Percentiles rank a stretch among this genome's conserved stretches.
These are phyloP conservation scores for Alternaria gansuensis DNA, from an alignment of 2,329 filamentous ascomycete genomes.

Conservation along the genomic window DNA sequence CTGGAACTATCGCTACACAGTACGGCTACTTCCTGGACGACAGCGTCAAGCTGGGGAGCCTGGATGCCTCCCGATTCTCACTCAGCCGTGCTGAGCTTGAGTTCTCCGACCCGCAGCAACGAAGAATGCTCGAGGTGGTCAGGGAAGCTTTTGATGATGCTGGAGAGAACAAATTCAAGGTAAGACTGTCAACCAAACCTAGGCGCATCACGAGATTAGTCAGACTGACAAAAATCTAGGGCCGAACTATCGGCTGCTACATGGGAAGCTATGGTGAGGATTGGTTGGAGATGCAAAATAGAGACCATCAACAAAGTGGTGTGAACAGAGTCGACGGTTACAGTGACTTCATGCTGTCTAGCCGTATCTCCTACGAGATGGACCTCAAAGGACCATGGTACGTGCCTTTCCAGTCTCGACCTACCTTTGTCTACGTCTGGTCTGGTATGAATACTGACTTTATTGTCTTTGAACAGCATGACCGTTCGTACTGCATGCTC, in stretches of 20 bases:
- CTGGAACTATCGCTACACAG: conserved; percentile 16
- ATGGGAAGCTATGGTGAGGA: conserved; percentile 44
- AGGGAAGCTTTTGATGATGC: conserved; percentile 43
- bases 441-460: background rate
- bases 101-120: conserved; percentile 35
- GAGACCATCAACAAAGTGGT: conserved; percentile 7
- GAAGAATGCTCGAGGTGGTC: conserved; percentile 34
- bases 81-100: conserved; percentile 3
- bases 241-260: conserved; percentile 45
- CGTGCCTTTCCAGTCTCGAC: conserved; percentile 15
- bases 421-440: too few species aligned
- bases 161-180: conserved; percentile 23
- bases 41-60: conserved; percentile 1
- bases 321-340: conserved; percentile 21
- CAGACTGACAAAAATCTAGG: conserved; percentile 16
- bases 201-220: conserved; percentile 50
- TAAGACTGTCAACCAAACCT: conserved; percentile 37
- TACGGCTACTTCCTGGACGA: conserved; percentile 36
- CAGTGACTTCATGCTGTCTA: conserved; percentile 33
- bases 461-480: background rate
- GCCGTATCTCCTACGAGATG: conserved; percentile 41
- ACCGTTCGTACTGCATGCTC: conserved; percentile 10
- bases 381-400: conserved; percentile 32
- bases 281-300: conserved; percentile 19
- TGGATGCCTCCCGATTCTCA: background rate